Base-by-base conservation (phyloP, 371 early-diverging fungal genomes). In the Mortierella sp. region DNA sequence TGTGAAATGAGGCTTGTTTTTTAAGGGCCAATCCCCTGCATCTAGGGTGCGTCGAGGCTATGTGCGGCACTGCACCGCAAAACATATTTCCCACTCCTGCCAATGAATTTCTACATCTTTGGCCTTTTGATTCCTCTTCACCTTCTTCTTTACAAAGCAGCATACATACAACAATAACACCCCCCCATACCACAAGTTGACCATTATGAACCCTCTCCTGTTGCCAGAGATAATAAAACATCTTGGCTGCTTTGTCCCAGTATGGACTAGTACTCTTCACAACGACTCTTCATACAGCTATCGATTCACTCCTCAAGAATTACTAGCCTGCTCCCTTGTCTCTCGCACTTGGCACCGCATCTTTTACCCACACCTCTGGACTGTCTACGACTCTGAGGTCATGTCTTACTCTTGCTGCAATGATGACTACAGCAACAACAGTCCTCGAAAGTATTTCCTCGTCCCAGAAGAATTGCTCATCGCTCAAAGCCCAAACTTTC, bases 351-450 rank as follows among this genome's bases (percentile, higher is more conserved):
- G 76, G 76, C 62, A 67, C 40, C 47, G 8, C 0, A 45, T 58
- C 20, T 76, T 76, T 32, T 70, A 70, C 43, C 70, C 62, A 0
- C 40, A 37, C 20, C 69, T 76, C 12, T 76, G 70, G 70, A 62
- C 62, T 11, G 30, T 70, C 22, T 76, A 70, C 45, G 75, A 74
- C 43, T 58, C 68, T 39, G 11, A 64, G 16, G 43, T 26, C 58
- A 73, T 73, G 74, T 30, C 51, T 47, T 40, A 1, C 12, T 18
- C 61, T 62, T 37, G 24, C 14, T 14, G 45, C 18, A 16, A 18
- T 45, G 45, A 12, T 14, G 62, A 1, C 49, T 39, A 24, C n/a
- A n/a, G 3, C 32, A 39, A 39, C 45, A 20, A 30, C 8, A 2
- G 11, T n/a, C 63, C 35, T 26, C 43, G 47, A 63, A 16, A 47